phyloP scores from a whole-genome alignment of 805 yeast genomes.

The Lipomyces chichibuensis region DNA sequence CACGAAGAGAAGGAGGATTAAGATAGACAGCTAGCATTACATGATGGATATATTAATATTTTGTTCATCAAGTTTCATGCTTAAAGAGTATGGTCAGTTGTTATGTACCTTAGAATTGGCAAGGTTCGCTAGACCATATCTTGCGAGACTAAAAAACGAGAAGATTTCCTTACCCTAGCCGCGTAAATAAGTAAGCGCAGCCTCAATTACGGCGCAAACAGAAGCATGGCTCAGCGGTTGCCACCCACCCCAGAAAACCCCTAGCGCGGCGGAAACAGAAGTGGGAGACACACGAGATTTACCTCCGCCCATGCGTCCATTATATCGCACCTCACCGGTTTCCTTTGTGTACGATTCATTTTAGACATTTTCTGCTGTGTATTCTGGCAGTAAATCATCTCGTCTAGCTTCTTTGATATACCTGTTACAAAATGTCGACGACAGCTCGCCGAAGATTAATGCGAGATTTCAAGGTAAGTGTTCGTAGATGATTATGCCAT shows the following conservation, averaged over 20 bases:
- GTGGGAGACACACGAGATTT: background rate
- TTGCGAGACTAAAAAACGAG: background rate
- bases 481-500: slow-evolving; percentile 32
- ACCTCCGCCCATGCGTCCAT: background rate
- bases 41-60: too few relatives aligned
- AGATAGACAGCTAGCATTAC: too few relatives aligned
- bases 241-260: background rate
- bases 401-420: background rate
- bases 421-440: slow-evolving; percentile 69
- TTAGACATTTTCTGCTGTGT: background rate
- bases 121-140: too few relatives aligned
- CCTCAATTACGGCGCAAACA: background rate
- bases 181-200: background rate
- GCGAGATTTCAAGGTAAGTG: slow-evolving; percentile 89
- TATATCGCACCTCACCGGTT: background rate
- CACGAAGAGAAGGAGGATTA: too few relatives aligned
- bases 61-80: too few relatives aligned
- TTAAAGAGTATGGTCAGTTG: too few relatives aligned
- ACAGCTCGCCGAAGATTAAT: slow-evolving; percentile 98
- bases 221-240: background rate
- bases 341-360: background rate
- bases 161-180: background rate
- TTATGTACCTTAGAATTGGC: background rate
- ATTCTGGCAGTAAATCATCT: background rate
- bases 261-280: background rate